Base-by-base conservation (phyloP, 2,329 filamentous ascomycete genomes). In the Ophiostoma australiae region DNA sequence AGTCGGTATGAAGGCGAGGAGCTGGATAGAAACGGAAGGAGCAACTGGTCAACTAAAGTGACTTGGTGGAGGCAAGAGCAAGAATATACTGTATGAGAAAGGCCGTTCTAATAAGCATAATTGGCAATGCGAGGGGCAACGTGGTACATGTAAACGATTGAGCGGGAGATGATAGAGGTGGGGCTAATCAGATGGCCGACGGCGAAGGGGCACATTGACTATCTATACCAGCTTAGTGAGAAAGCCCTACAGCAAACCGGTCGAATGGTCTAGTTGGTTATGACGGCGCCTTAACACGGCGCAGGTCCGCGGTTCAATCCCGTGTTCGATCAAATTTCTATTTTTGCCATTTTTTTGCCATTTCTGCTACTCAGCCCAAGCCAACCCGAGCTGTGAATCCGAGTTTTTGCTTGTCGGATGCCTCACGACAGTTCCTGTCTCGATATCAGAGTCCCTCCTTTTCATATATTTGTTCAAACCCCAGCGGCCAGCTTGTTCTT, bases 231-330 rank as follows among this genome's bases (percentile, higher is more conserved):
- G 11, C 4, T 1, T 8, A 15, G 4, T 1, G 10, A 0, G 1
- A n/a, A n/a, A n/a, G n/a, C n/a, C n/a, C n/a, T n/a, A n/a, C n/a
- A n/a, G n/a, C n/a, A n/a, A n/a, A 44, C 23, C 17, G 71, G 71
- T 72, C 71, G 71, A 70, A 69, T 72, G 71, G 71, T 72, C 71
- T 72, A 72, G 71, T 72, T 72, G 71, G 71, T 72, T 72, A 72
- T 72, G 71, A 72, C 71, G 71, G 69, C 69, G 71, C 71, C 71
- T 72, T 72, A 72, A 72, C 71, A 72, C 71, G 71, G 71, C 71
- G 69, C 69, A 72, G 71, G 71, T 72, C 71, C 69, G 71, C 71
- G 72, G 70, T 71, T 71, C 72, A 63, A 72, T 72, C 70, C 72
- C 70, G 72, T 70, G 68, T 68, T 71, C 72, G 70, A 72, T 72